These are phyloP conservation scores for Mycena floridula DNA, from an alignment of 768 basidiomycete species.

Conservation along the genomic window DNA sequence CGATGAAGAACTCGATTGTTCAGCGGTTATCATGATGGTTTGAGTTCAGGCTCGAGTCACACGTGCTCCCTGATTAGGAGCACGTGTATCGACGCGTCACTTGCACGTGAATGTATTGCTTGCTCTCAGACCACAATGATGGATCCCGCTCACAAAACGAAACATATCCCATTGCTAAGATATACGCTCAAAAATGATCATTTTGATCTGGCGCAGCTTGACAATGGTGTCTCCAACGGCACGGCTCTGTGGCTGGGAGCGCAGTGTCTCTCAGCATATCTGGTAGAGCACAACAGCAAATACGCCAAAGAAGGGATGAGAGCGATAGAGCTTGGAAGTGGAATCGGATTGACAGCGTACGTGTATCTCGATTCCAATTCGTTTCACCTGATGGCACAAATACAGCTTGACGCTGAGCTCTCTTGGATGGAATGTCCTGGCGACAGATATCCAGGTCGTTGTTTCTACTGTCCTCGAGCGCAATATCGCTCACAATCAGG, in stretches of 20 bases:
- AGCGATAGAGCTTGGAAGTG: constrained; percentile 77
- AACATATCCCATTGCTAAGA: constrained; percentile 46
- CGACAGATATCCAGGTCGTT: constrained; percentile 68
- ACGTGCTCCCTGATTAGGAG: too few species aligned
- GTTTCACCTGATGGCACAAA: neutral
- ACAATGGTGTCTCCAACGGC: constrained; percentile 66
- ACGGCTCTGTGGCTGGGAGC: constrained; percentile 83
- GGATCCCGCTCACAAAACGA: constrained; percentile 57
- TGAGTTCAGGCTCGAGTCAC: too few species aligned
- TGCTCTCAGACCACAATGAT: too few species aligned
- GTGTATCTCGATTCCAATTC: constrained; percentile 1
- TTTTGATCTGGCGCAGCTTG: constrained; percentile 50
- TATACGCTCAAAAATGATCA: constrained; percentile 29
- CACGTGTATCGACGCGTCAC: too few species aligned
- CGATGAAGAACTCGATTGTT: too few species aligned
- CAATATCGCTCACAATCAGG: constrained; percentile 54
- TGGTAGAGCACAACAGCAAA: constrained; percentile 32
- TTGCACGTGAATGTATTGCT: too few species aligned
- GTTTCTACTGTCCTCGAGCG: constrained; percentile 52
- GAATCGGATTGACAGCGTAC: constrained; percentile 74
- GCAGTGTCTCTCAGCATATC: constrained; percentile 65
- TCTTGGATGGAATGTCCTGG: constrained; percentile 70
- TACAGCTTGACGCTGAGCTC: constrained; percentile 55
- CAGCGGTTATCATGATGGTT: too few species aligned
- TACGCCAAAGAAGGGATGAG: constrained; percentile 13